phyloP scores from a whole-genome alignment of 75 land plant species.

The Ceratopteris richardii region DNA sequence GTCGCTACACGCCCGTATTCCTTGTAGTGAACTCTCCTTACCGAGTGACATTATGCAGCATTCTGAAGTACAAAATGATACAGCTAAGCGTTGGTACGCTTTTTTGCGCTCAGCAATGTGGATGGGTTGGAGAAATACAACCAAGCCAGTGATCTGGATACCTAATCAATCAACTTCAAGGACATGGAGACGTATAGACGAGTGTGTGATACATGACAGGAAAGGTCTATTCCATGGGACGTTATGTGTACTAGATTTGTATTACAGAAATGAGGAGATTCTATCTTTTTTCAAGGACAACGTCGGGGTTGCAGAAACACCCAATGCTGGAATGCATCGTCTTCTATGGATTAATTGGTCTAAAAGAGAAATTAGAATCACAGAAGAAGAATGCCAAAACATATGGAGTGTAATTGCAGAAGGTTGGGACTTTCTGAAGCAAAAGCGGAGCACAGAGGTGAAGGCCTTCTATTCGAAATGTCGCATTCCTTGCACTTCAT shows the following conservation, averaged over 20 bases:
- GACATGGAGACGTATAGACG: neutral
- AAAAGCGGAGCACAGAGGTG: neutral
- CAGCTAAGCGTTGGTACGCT: neutral
- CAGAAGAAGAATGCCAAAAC: no score
- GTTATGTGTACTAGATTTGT: neutral
- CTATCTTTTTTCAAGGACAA: neutral
- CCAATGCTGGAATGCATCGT: neutral
- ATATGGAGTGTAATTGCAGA: neutral
- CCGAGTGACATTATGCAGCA: neutral
- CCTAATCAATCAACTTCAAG: neutral
- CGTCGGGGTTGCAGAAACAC: neutral
- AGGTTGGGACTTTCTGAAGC: neutral
- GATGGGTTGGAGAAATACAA: neutral
- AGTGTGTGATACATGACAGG: slow-evolving; percentile 6
- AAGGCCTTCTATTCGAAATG: no score
- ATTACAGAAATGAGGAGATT: neutral
- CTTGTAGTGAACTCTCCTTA: no score
- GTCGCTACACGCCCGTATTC: no score
- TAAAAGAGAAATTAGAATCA: neutral
- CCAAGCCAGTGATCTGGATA: neutral
- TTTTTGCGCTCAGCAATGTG: neutral
- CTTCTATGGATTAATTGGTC: slow-evolving; percentile 2
- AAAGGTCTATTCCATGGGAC: slow-evolving; percentile 2
- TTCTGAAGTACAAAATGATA: neutral
- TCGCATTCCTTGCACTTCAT: no score